Percentiles rank a stretch among this genome's conserved stretches.
Evolutionary conservation across 768 basidiomycete species (phyloP).

Genomic region (Mycena epipterygia): DNA sequence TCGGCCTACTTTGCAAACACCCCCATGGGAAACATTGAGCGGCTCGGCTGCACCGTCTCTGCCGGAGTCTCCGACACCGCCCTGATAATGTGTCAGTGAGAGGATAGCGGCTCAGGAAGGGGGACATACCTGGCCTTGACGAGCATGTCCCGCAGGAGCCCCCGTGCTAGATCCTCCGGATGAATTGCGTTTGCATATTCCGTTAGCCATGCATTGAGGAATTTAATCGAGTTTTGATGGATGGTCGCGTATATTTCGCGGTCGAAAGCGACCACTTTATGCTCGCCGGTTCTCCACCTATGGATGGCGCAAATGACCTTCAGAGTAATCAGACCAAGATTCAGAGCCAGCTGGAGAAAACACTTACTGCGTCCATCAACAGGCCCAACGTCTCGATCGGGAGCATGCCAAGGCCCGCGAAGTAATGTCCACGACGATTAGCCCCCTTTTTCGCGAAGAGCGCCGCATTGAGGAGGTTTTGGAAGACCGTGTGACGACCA

Average conservation of each 20-base stretch:
- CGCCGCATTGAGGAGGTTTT: constrained; percentile 12
- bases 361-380: neutral
- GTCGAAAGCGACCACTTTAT: neutral
- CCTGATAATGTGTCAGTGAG: neutral
- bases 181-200: neutral
- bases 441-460: neutral
- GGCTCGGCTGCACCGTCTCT: neutral
- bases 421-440: neutral
- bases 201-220: neutral
- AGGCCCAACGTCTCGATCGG: neutral
- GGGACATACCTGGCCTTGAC: constrained; percentile 8
- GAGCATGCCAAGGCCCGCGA: neutral
- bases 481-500: neutral
- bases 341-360: neutral
- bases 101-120: neutral
- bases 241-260: neutral
- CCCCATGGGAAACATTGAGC: neutral
- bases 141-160: neutral
- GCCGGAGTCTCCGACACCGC: neutral
- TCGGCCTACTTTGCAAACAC: neutral
- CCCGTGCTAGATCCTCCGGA: neutral
- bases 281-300: constrained; percentile 4
- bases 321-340: neutral
- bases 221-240: neutral
- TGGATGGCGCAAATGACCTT: constrained; percentile 11